Evolutionary conservation across 164 flowering plant genomes (phyloP).

Genomic region (Amborella trichopoda): DNA sequence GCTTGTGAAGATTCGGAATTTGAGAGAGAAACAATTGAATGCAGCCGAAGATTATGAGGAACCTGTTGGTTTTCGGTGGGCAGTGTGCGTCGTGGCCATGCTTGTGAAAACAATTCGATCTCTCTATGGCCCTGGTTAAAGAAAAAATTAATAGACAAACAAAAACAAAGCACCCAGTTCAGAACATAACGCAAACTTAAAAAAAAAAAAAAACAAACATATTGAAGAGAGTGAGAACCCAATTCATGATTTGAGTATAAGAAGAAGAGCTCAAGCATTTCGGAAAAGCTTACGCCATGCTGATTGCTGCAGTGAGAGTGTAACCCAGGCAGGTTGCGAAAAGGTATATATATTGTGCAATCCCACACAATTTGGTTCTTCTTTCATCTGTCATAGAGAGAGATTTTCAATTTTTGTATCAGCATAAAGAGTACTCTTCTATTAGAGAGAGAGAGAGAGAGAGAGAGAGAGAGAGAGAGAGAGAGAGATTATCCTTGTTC

Average conservation of each 20-base stretch:
- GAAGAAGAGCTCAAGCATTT: neutral
- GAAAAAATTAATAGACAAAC: neutral
- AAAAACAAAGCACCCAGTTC: too few species aligned
- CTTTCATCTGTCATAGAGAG: slow-evolving; percentile 43
- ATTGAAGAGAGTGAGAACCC: neutral
- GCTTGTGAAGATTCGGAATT: slow-evolving; percentile 48
- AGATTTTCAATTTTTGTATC: neutral
- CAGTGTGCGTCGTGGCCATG: slow-evolving; percentile 29
- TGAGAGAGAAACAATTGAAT: slow-evolving; percentile 38
- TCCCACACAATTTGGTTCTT: slow-evolving; percentile 71
- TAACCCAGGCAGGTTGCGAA: slow-evolving; percentile 78
- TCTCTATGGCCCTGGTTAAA: slow-evolving; percentile 31
- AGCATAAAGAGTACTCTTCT: neutral
- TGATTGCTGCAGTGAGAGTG: slow-evolving; percentile 91
- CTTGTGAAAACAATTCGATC: slow-evolving; percentile 38
- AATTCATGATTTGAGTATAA: too few species aligned
- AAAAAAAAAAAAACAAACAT: too few species aligned
- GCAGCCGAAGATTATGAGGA: slow-evolving; percentile 27
- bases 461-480: neutral
- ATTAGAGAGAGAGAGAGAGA: neutral
- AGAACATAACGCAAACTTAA: too few species aligned
- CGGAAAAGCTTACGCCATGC: slow-evolving; percentile 78
- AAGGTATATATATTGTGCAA: slow-evolving; percentile 74
- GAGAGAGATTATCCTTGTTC: neutral
- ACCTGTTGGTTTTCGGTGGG: slow-evolving; percentile 19